Conservation (phyloP, 73 alveolate species). For the Uronychia setigera region DNA sequence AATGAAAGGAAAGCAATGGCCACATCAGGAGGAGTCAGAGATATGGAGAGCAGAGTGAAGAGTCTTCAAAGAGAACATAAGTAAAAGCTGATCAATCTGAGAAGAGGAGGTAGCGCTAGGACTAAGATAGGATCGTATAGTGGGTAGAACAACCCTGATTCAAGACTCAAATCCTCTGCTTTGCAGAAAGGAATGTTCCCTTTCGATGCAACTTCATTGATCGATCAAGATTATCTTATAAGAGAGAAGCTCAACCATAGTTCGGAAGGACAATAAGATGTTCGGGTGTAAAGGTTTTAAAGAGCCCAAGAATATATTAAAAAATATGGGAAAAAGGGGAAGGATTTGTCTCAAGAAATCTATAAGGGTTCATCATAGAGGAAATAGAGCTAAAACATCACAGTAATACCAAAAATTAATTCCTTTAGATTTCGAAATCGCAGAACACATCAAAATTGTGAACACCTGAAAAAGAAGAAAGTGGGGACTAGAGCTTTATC, state of each 20-base stretch:
- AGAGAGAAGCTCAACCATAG: not conserved
- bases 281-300: not conserved
- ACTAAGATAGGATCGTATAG: not conserved
- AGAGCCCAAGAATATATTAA: not conserved
- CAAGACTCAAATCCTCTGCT: not conserved
- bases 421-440: not conserved
- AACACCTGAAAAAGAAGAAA: not conserved
- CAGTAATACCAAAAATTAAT: too few relatives aligned
- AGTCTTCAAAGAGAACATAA: not conserved
- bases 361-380: not conserved
- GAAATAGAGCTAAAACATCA: not conserved
- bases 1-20: not conserved
- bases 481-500: not conserved
- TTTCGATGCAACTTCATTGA: too few relatives aligned
- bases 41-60: not conserved
- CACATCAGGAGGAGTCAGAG: not conserved
- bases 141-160: not conserved
- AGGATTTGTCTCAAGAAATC: not conserved
- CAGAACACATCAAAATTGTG: not conserved
- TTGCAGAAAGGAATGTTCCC: too few relatives aligned
- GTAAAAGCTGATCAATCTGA: not conserved
- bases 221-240: not conserved
- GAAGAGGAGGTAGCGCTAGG: slow-evolving; percentile 1
- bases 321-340: not conserved
- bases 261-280: not conserved